These are phyloP conservation scores for Microstegium vimineum DNA, from an alignment of 176 grass and related monocot species.

Conservation along the genomic window DNA sequence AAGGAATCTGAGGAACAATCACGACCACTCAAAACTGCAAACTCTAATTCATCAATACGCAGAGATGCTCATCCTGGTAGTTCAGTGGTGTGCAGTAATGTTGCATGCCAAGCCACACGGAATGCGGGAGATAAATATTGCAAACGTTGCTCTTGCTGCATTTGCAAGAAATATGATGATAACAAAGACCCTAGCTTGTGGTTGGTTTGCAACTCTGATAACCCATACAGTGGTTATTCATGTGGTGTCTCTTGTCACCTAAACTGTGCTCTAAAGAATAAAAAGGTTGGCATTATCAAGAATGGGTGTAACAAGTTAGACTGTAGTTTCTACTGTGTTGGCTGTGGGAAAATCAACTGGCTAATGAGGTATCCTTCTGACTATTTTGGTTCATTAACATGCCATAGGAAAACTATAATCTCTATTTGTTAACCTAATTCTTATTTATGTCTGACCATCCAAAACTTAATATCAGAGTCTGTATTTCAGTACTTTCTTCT, in stretches of 20 bases:
- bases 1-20: slow-evolving; percentile 31
- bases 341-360: slow-evolving; percentile 77
- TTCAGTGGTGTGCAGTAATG: slow-evolving; percentile 61
- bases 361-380: slow-evolving; percentile 62
- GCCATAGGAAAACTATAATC: neutral
- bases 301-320: slow-evolving; percentile 62
- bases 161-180: slow-evolving; percentile 85
- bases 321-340: slow-evolving; percentile 74
- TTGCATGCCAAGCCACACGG: slow-evolving; percentile 64
- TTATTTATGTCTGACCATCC: neutral
- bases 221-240: slow-evolving; percentile 49
- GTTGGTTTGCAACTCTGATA: slow-evolving; percentile 89
- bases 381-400: slow-evolving; percentile 14
- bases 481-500: neutral
- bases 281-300: slow-evolving; percentile 62
- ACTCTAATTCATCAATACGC: slow-evolving; percentile 17
- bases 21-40: slow-evolving; percentile 14
- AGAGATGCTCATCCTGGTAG: slow-evolving; percentile 36
- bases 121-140: slow-evolving; percentile 66
- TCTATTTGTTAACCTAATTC: neutral
- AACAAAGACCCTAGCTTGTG: slow-evolving; percentile 96
- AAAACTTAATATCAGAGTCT: neutral
- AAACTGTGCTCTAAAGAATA: slow-evolving; percentile 82
- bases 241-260: slow-evolving; percentile 84
- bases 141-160: slow-evolving; percentile 86